Evolutionary conservation across 768 basidiomycete species (phyloP).

Genomic region (Termitomyces sp.): DNA sequence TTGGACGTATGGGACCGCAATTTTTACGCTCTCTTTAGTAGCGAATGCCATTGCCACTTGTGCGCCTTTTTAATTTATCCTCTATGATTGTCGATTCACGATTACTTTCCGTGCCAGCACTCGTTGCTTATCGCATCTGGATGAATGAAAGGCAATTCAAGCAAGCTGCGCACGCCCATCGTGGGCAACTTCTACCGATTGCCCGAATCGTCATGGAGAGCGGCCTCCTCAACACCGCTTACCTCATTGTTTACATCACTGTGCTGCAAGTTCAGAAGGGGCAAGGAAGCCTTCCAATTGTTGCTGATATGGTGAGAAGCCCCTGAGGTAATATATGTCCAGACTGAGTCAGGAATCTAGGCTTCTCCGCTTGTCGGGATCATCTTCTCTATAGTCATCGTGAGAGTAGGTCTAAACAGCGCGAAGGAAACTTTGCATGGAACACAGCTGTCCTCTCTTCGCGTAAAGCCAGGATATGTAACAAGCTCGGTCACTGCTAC

Average conservation of each 20-base stretch:
- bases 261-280: conserved; percentile 13
- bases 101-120: neutral
- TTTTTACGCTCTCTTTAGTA: neutral
- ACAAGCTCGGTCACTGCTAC: neutral
- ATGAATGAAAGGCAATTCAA: neutral
- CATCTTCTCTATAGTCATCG: neutral
- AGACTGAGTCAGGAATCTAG: neutral
- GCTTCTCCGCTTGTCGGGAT: neutral
- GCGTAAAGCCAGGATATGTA: neutral
- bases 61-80: neutral
- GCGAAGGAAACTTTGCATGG: neutral
- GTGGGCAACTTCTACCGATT: neutral
- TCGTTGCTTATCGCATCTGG: neutral
- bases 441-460: neutral
- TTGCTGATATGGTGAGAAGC: neutral
- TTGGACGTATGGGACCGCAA: neutral
- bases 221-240: conserved; percentile 6
- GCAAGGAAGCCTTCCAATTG: neutral
- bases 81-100: neutral
- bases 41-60: conserved; percentile 1
- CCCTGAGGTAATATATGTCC: too few relatives aligned
- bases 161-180: too few relatives aligned
- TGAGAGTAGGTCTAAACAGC: neutral
- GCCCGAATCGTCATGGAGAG: conserved; percentile 6
- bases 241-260: conserved; percentile 8